Evolutionary conservation across 2,329 filamentous ascomycete genomes (phyloP), one percentile per base, ranked within the genome.

Genomic region (Trichoderma pleuroti): DNA sequence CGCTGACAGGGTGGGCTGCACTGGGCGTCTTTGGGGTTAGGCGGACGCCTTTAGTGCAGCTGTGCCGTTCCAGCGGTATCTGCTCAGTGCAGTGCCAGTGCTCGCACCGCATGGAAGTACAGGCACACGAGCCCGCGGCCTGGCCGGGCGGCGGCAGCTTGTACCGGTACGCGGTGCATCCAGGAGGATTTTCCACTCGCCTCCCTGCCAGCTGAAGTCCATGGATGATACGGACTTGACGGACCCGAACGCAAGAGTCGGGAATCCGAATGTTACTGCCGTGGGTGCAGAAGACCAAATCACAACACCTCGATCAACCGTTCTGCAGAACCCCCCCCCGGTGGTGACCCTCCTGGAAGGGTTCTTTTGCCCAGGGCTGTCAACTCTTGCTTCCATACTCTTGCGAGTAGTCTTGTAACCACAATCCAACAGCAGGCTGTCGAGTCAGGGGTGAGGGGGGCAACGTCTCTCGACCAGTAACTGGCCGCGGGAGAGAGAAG

Each of bases 11-110:
- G 54, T 68, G 65, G 63, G 49, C 49, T 39, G 36, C 65, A 46
- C 65, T 67, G 64, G 54, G 64, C 64, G 64, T 52, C 52, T 67
- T 67, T 59, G 54, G 64, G 64, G 26, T 34, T 67, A 67, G 54
- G 52, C 46, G 32, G 28, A 32, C n/a, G 52, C 18, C 26, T 46
- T 59, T 67, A 67, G 64, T 59, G 64, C 54, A 67, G 64, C 52
- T 57, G 64, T 67, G 52, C 64, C 64, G 36, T n/a, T 18, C 34
- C 64, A 67, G 64, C 64, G 64, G 64, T 67, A 59, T 39, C 64
- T 67, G 64, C 52, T 56, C 24, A 36, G 63, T 21, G 32, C 16
- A 49, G 18, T n/a, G n/a, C n/a, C n/a, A n/a, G n/a, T n/a, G n/a
- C n/a, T n/a, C n/a, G n/a, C n/a, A n/a, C n/a, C n/a, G n/a, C 46